Base-by-base conservation (phyloP, 140 eudicot species). In the Flaveria floridana region DNA sequence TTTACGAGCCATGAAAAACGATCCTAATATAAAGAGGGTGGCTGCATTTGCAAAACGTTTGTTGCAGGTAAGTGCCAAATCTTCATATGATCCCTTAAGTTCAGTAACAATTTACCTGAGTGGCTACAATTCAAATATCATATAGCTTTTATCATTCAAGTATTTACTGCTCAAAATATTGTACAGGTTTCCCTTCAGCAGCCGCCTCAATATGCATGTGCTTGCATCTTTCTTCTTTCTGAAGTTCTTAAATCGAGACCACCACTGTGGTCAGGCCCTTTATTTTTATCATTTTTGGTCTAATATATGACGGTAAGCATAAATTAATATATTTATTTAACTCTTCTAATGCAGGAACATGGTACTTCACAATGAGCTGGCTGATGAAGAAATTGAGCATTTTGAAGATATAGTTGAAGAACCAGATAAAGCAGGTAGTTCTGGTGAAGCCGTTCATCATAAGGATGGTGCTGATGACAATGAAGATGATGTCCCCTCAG, bases 161-260 rank as follows among this genome's bases (percentile, higher is more conserved):
- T 48, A 68, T 71, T 80, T 30, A 71, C 75, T 70, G 65, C 44
- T 65, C 25, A 65, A 23, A 9, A 48, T 56, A 46, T 30, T 41
- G 39, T 47, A 63, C 88, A 94, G 97, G 96, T 95, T 62, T 85
- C 97, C 19, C 89, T 95, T 30, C 99, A 95, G 76, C 97, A 88
- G 84, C 96, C 95, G 57, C 94, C 99, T 52, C 99, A 95, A 59
- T 87, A 95, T 84, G 88, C 99, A n/a, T 95, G 99, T 73, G 99
- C 90, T 30, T 91, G 95, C 75, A 86, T 95, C 70, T 95, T 91
- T 78, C 92, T 95, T 72, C 97, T 91, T 76, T 95, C 97, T 61
- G 99, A 95, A 87, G 97, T 87, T 71, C 96, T 95, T 55, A 95
- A 95, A 85, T 82, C 97, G 70, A 88, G 90, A 59, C 99, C 99